Percentiles rank a stretch among this genome's conserved stretches.
Evolutionary conservation across 1,284 basidiomycete genomes (phyloP).

Genomic region (Sutorius eximius): DNA sequence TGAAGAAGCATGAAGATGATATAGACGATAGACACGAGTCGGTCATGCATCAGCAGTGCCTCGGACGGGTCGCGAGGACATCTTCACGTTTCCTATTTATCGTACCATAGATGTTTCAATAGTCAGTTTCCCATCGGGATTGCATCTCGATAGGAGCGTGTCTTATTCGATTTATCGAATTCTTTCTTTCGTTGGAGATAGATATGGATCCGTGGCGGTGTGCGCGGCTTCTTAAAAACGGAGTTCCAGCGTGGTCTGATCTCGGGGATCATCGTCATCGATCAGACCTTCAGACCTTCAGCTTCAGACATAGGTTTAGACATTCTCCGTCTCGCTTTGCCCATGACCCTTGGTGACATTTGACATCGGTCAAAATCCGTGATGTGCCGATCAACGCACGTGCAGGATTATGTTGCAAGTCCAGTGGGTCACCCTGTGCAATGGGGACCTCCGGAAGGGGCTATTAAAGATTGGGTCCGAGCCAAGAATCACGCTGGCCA

Average conservation of each 20-base stretch:
- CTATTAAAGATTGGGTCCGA: no score
- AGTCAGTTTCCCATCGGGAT: slow-evolving; percentile 1
- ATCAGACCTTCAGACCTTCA: no score
- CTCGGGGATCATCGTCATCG: neutral
- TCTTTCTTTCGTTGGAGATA: neutral
- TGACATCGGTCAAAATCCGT: neutral
- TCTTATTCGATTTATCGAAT: neutral
- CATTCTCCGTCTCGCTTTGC: neutral
- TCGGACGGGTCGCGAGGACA: slow-evolving; percentile 12
- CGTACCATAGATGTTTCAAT: slow-evolving; percentile 22
- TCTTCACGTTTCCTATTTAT: slow-evolving; percentile 20
- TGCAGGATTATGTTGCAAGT: neutral
- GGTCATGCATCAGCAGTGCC: neutral
- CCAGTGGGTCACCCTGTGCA: neutral
- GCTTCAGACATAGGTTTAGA: no score
- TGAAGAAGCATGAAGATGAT: neutral
- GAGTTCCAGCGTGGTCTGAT: neutral
- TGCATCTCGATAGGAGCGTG: slow-evolving; percentile 2
- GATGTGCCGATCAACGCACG: neutral
- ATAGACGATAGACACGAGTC: slow-evolving; percentile 6
- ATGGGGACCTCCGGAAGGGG: no score
- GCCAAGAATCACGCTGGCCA: no score
- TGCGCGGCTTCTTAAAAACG: neutral
- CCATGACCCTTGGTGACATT: neutral
- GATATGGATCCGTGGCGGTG: neutral